Conservation (phyloP, 192 early-diverging fungal genomes). For the Piromyces finnis region DNA sequence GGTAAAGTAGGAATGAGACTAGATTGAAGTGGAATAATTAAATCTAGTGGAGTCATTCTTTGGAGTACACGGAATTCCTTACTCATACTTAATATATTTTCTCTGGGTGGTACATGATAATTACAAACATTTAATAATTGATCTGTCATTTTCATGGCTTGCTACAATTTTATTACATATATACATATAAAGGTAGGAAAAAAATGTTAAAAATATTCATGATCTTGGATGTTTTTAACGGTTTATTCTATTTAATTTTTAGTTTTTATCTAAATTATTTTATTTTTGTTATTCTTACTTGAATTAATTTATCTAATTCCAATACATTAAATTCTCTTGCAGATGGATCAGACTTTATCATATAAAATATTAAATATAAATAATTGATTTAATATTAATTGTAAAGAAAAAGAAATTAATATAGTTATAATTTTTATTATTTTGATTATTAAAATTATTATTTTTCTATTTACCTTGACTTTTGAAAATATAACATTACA, state of each 20-base stretch:
- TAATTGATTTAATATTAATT: too few species aligned
- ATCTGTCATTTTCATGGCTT: constrained; percentile 47
- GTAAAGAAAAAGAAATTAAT: too few species aligned
- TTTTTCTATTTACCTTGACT: constrained; percentile 13
- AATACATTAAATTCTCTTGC: neutral
- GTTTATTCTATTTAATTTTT: too few species aligned
- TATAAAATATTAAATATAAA: neutral
- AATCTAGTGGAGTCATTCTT: constrained; percentile 24
- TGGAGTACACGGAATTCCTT: constrained; percentile 37
- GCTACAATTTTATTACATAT: too few species aligned
- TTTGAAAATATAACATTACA: constrained; percentile 47
- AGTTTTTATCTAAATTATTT: neutral
- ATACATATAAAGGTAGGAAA: too few species aligned
- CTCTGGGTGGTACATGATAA: constrained; percentile 30
- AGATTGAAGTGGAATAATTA: constrained; percentile 62
- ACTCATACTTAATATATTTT: constrained; percentile 39
- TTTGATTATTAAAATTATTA: neutral
- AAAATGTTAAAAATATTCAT: too few species aligned
- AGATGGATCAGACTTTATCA: neutral
- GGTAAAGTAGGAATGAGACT: constrained; percentile 58
- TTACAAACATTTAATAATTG: constrained; percentile 63
- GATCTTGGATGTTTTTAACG: too few species aligned
- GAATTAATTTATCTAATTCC: neutral
- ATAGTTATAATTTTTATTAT: too few species aligned
- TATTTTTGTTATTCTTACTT: too few species aligned